These are phyloP conservation scores for Usnea hakonensis DNA, from an alignment of 495 filamentous ascomycete genomes.

Conservation along the genomic window DNA sequence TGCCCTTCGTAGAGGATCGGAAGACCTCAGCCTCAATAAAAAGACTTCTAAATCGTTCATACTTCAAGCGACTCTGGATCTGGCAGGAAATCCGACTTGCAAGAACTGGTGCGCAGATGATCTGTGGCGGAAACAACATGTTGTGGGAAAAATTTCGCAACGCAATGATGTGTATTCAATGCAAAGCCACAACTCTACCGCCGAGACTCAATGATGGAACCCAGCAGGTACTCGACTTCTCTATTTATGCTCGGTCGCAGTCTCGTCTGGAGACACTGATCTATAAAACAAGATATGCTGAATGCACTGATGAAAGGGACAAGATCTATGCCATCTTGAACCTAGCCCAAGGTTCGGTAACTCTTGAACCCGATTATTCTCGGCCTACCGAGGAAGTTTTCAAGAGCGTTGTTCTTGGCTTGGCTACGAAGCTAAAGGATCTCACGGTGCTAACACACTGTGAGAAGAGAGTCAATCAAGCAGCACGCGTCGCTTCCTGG, in stretches of 20 bases:
- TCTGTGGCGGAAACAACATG: not conserved
- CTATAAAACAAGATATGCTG: not conserved
- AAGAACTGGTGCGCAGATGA: not conserved
- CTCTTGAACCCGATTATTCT: constrained; percentile 1
- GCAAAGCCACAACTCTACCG: not conserved
- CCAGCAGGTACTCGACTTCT: too few relatives aligned
- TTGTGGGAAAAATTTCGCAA: not conserved
- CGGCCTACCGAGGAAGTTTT: not conserved
- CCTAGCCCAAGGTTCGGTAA: not conserved
- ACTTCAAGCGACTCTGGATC: constrained; percentile 22
- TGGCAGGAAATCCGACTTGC: constrained; percentile 20
- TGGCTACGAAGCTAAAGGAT: not conserved
- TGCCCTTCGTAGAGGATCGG: too few relatives aligned
- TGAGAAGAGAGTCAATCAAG: not conserved
- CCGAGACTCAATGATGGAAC: too few relatives aligned
- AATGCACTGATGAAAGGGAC: constrained; percentile 6
- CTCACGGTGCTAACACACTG: not conserved
- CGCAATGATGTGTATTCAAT: not conserved
- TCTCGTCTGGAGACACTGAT: not conserved
- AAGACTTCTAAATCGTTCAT: constrained; percentile 13
- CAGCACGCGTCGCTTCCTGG: too few relatives aligned
- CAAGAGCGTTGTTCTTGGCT: not conserved
- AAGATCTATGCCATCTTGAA: constrained; percentile 7
- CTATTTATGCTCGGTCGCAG: too few relatives aligned
- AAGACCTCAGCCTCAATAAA: not conserved